Evolutionary conservation across 1,284 basidiomycete genomes (phyloP).

Genomic region (Puccinia polysora): DNA sequence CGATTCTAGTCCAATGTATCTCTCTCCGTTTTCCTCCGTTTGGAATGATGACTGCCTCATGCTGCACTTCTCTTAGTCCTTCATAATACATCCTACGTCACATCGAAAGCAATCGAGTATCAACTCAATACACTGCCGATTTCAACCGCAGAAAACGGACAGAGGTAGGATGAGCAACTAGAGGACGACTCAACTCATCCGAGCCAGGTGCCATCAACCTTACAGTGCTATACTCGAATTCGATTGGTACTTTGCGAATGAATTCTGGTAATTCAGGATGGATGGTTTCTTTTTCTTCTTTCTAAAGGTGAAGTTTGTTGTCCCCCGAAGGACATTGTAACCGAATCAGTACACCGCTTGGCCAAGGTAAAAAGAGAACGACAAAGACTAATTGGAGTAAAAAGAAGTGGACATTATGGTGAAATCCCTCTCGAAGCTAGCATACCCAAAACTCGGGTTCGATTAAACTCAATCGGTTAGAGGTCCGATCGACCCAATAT

Average conservation of each 20-base stretch:
- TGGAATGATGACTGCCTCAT: slow-evolving; percentile 33
- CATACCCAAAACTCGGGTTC: slow-evolving; percentile 42
- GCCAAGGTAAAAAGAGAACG: background rate
- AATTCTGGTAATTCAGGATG: slow-evolving; percentile 34
- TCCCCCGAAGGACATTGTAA: too few species aligned
- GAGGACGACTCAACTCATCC: slow-evolving; percentile 26
- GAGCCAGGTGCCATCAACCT: slow-evolving; percentile 41
- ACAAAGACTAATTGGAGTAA: background rate
- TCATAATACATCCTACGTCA: slow-evolving; percentile 39
- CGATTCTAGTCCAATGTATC: slow-evolving; percentile 39
- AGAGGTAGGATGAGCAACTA: background rate
- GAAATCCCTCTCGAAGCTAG: background rate
- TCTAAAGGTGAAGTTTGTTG: too few species aligned
- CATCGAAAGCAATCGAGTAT: background rate
- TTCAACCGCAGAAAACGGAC: background rate
- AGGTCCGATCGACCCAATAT: slow-evolving; percentile 39
- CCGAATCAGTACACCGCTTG: too few species aligned
- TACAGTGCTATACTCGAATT: slow-evolving; percentile 42
- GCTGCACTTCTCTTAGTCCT: slow-evolving; percentile 35
- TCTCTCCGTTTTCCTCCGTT: slow-evolving; percentile 28
- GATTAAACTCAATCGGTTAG: slow-evolving; percentile 27
- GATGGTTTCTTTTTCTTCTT: slow-evolving; percentile 23
- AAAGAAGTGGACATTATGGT: background rate
- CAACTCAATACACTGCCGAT: too few species aligned
- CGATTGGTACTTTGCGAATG: slow-evolving; percentile 20